These are phyloP conservation scores for Aureobasidium lini DNA, from an alignment of 2,329 filamentous ascomycete genomes.

Conservation along the genomic window DNA sequence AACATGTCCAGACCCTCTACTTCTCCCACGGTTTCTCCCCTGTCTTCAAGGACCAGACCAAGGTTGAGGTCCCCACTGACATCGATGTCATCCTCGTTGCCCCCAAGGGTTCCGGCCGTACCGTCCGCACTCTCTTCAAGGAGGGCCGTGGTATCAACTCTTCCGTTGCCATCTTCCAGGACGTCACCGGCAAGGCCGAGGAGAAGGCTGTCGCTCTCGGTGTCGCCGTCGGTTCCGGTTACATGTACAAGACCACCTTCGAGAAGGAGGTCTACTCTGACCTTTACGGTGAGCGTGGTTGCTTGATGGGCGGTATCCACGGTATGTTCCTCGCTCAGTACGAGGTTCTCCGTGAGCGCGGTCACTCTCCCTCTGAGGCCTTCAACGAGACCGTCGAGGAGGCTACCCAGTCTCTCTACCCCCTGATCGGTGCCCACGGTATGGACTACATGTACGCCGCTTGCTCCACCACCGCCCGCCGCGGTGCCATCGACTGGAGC, in stretches of 20 bases:
- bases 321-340: slow-evolving; percentile 99
- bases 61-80: slow-evolving; percentile 91
- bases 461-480: slow-evolving; percentile 96
- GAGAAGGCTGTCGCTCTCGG: slow-evolving; percentile 96
- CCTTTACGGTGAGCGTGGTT: slow-evolving; percentile 98
- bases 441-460: slow-evolving; percentile 99
- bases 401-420: slow-evolving; percentile 96
- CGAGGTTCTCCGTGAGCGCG: slow-evolving; percentile 97
- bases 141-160: slow-evolving; percentile 99
- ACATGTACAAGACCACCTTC: slow-evolving; percentile 99
- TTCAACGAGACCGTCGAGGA: slow-evolving; percentile 99
- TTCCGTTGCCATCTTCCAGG: slow-evolving; percentile 95
- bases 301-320: slow-evolving; percentile 99
- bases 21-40: slow-evolving; percentile 99
- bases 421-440: slow-evolving; percentile 90
- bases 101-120: slow-evolving; percentile 97
- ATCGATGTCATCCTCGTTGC: slow-evolving; percentile 99
- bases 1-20: slow-evolving; percentile 72
- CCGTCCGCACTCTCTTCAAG: slow-evolving; percentile 96
- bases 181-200: slow-evolving; percentile 94
- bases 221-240: slow-evolving; percentile 93
- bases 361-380: slow-evolving; percentile 94
- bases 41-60: slow-evolving; percentile 99
- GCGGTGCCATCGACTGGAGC: slow-evolving; percentile 98
- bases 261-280: slow-evolving; percentile 99